Base-by-base conservation (phyloP, 352 stramenopile species). In the Pythium chondricola region DNA sequence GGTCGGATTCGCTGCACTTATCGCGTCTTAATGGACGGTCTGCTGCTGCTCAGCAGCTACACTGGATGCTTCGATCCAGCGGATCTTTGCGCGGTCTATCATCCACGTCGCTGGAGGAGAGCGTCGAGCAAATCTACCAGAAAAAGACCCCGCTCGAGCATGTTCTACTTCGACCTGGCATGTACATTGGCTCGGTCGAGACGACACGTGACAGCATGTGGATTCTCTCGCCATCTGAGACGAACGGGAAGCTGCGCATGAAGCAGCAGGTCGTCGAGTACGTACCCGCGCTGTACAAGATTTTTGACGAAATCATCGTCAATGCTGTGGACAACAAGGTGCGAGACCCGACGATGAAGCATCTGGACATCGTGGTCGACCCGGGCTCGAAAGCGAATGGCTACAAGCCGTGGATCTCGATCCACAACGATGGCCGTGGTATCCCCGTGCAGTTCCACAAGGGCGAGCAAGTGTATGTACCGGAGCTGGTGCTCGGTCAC, bases 281-380 rank as follows among this genome's bases (percentile, higher is more conserved):
- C 43, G 76, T 90, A 11, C 78, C 80, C 7, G 84, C 84, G 30
- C 71, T 99, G 38, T 99, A 97, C 86, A 99, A 99, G 69, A 99
- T 99, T 61, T 99, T 99, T 59, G 96, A 99, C 67, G 96, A 99
- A 76, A 99, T 99, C 68, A 88, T 99, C 32, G 96, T 99, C 17
- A 99, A 99, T 63, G 93, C 91, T 5, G 98, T 99, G 80, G 93
- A 98, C 69, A 96, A 96, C 70, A 96, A 93, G 56, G 75, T 88
- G 14, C 80, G 84, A 16, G 83, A 95, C 53, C 65, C 73, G 41
- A 79, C 7, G 16, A 95, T 95, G 83, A 58, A 60, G 16, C 76
- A 70, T 22, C 38, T 95, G 27, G 78, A 93, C 33, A 74, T 95
- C 10, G 45, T 82, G 3, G 70, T 93, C 47, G 73, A 92, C 33